A percentile compares a stretch with the other conserved stretches of the same genome.
phyloP scores from a whole-genome alignment of 305 asterid species.

The Plantago rigida region DNA sequence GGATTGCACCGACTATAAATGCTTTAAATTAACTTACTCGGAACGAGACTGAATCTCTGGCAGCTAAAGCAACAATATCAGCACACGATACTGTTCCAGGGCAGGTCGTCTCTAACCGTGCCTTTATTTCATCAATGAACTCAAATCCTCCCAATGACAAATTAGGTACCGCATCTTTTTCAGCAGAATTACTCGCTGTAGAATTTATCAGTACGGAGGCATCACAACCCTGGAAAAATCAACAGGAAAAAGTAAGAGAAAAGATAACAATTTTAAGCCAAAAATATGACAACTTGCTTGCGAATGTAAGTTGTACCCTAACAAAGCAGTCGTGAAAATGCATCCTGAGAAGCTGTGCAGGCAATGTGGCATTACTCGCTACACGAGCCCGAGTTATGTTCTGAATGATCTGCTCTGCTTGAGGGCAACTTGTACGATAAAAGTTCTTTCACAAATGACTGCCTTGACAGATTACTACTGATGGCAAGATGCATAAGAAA shows the following conservation, averaged over 20 bases:
- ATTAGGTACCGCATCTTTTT: constrained; percentile 36
- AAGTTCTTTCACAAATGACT: constrained; percentile 6
- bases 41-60: constrained; percentile 34
- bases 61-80: constrained; percentile 33
- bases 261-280: too few relatives aligned
- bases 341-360: constrained; percentile 26
- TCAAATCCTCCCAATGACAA: constrained; percentile 30
- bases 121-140: constrained; percentile 34
- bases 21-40: constrained; percentile 5
- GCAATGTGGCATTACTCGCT: constrained; percentile 20
- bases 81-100: constrained; percentile 42
- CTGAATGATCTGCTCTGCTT: constrained; percentile 11
- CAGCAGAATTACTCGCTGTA: constrained; percentile 23
- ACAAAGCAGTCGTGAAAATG: constrained; percentile 32
- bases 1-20: too few relatives aligned
- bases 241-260: background rate
- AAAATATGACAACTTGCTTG: background rate
- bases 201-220: constrained; percentile 36
- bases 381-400: constrained; percentile 1
- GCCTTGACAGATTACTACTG: background rate
- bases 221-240: constrained; percentile 35
- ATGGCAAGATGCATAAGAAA: constrained; percentile 1
- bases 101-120: constrained; percentile 30
- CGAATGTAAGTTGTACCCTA: constrained; percentile 13
- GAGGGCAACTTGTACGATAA: constrained; percentile 14